Evolutionary conservation across 805 yeast species (phyloP), one percentile per base, ranked within the genome.

Genomic region (Schwanniomyces pseudopolymorphus): DNA sequence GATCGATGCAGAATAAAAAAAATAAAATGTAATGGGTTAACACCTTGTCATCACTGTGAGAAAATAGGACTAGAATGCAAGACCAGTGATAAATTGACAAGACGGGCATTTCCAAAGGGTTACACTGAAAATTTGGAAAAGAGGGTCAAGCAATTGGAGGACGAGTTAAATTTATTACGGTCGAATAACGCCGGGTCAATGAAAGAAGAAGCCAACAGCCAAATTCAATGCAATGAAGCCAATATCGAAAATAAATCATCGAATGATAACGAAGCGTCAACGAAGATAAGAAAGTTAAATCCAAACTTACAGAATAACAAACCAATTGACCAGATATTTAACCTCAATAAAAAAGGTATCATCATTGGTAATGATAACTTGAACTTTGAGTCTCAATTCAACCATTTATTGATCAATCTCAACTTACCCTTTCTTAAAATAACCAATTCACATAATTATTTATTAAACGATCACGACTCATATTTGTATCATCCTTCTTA

Each of bases 81-180:
- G 35, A 85, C 86, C 3, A 79, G 86, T 45, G 92, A 86, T 64
- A 85, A 84, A 58, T 64, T 87, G 22, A 81, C 90, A 0, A 73
- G 95, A 63, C 72, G 89, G 49, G 87, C 91, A 1, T 85, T 86
- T 50, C 92, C 94, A 2, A 83, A 84, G 56, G 92, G 94, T 0
- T 87, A 87, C 58, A 87, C 95, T 0, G 89, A 85, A 64, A 82
- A 81, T 55, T 66, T 87, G 53, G 95, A 87, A 57, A 74, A 73
- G 45, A 81, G 80, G 54, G 69, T 87, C 39, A 75, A 80, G 27
- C 76, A 75, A 27, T 66, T 86, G 45, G 90, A 86, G 58, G 78
- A 79, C 39, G 84, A 79, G 48, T 69, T 78, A 46, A 66, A 72
- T 33, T 60, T 31, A n/a, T 31, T 31, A 31, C 16, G 33, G 19